These are phyloP conservation scores for Aspergillus latus DNA, from an alignment of 2,329 filamentous ascomycete genomes.

Conservation along the genomic window DNA sequence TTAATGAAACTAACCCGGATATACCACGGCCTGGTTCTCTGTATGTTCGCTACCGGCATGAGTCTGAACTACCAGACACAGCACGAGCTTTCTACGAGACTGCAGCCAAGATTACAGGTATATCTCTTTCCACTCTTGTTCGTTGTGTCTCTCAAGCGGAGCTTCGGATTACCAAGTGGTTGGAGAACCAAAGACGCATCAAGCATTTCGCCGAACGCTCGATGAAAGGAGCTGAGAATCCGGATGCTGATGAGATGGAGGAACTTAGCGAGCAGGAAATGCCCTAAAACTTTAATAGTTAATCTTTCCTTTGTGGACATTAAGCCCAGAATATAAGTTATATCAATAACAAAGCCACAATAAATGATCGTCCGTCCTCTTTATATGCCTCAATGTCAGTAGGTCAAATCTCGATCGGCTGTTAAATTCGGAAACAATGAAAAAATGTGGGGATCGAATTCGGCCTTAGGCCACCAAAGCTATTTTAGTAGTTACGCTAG, in stretches of 20 bases:
- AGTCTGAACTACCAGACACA: slow-evolving; percentile 47
- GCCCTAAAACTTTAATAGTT: background rate
- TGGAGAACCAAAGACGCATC: slow-evolving; percentile 35
- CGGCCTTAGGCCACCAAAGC: background rate
- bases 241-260: slow-evolving; percentile 1
- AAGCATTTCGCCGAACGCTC: slow-evolving; percentile 26
- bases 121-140: slow-evolving; percentile 52
- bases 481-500: slow-evolving; percentile 26
- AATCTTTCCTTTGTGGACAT: too few species aligned
- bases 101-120: slow-evolving; percentile 51
- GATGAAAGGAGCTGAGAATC: slow-evolving; percentile 19
- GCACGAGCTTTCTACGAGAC: slow-evolving; percentile 53
- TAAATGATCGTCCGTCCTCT: background rate
- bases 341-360: too few species aligned
- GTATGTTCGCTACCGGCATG: slow-evolving; percentile 52
- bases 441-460: slow-evolving; percentile 16
- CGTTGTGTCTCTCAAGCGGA: slow-evolving; percentile 54
- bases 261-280: background rate
- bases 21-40: slow-evolving; percentile 50
- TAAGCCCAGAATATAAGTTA: too few species aligned
- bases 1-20: slow-evolving; percentile 37
- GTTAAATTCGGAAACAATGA: background rate
- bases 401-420: background rate
- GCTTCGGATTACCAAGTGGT: slow-evolving; percentile 41
- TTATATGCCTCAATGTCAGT: background rate